Conservation (phyloP, 257 asterid species). For the Phtheirospermum japonicum region DNA sequence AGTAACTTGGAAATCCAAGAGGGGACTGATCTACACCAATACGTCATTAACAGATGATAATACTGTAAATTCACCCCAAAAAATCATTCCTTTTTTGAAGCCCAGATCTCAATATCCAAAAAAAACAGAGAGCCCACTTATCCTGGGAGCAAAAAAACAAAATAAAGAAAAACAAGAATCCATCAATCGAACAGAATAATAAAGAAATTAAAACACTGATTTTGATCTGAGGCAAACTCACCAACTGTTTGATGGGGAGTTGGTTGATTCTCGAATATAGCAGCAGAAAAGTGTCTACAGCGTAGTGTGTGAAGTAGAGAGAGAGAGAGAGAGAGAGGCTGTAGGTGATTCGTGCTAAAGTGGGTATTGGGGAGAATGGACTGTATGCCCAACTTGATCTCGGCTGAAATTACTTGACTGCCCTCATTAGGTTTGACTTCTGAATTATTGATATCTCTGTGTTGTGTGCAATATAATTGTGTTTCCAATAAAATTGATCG, state of each 20-base stretch:
- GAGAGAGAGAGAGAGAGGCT: slow-evolving; percentile 22
- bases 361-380: slow-evolving; percentile 19
- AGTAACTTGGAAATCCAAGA: slow-evolving; percentile 54
- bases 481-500: no score
- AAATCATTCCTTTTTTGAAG: slow-evolving; percentile 29
- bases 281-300: slow-evolving; percentile 19
- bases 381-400: slow-evolving; percentile 28
- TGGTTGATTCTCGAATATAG: slow-evolving; percentile 26
- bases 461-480: no score
- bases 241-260: slow-evolving; percentile 27
- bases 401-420: slow-evolving; percentile 7
- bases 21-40: slow-evolving; percentile 40
- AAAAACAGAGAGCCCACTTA: slow-evolving; percentile 13
- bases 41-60: slow-evolving; percentile 36
- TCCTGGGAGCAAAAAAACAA: slow-evolving; percentile 29
- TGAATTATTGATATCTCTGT: not conserved
- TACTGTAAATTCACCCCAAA: slow-evolving; percentile 28
- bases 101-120: slow-evolving; percentile 43
- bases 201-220: not conserved
- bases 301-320: slow-evolving; percentile 9
- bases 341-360: slow-evolving; percentile 20
- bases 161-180: slow-evolving; percentile 4
- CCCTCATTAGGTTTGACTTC: slow-evolving; percentile 33
- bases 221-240: slow-evolving; percentile 23
- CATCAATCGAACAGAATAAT: slow-evolving; percentile 10